phyloP scores from a whole-genome alignment of 257 asterid species.

The Cordia subcordata region DNA sequence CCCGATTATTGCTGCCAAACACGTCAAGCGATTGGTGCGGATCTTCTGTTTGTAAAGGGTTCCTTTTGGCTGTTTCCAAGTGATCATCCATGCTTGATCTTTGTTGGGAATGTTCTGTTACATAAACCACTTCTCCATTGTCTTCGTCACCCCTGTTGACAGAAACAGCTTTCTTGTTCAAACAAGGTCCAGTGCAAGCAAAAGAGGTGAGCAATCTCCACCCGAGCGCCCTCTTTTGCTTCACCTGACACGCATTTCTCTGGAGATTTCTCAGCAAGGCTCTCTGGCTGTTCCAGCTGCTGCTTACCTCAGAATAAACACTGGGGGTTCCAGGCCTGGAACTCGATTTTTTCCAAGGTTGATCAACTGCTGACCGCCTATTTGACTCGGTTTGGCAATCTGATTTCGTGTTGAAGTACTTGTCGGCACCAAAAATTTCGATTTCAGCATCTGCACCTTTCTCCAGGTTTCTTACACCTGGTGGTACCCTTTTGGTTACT shows the following conservation, averaged over 20 bases:
- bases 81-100: constrained; percentile 11
- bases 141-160: background rate
- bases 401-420: constrained; percentile 56
- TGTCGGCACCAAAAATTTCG: constrained; percentile 55
- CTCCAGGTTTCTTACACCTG: background rate
- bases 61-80: constrained; percentile 13
- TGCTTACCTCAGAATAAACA: constrained; percentile 42
- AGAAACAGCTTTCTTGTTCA: constrained; percentile 38
- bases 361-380: constrained; percentile 2
- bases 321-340: constrained; percentile 36
- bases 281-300: constrained; percentile 49
- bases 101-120: constrained; percentile 19
- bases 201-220: constrained; percentile 37
- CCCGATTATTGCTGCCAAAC: constrained; percentile 46
- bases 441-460: constrained; percentile 30
- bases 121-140: background rate
- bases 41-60: constrained; percentile 14
- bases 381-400: constrained; percentile 16
- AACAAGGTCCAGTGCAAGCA: constrained; percentile 55
- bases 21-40: constrained; percentile 51
- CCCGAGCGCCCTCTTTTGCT: constrained; percentile 36
- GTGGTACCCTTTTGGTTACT: constrained; percentile 20
- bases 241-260: constrained; percentile 16
- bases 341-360: constrained; percentile 4
- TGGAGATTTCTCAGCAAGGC: constrained; percentile 21